Evolutionary conservation across 2,329 filamentous ascomycete species (phyloP), one percentile per base, ranked within the genome.

Genomic region (Sclerotinia minor): DNA sequence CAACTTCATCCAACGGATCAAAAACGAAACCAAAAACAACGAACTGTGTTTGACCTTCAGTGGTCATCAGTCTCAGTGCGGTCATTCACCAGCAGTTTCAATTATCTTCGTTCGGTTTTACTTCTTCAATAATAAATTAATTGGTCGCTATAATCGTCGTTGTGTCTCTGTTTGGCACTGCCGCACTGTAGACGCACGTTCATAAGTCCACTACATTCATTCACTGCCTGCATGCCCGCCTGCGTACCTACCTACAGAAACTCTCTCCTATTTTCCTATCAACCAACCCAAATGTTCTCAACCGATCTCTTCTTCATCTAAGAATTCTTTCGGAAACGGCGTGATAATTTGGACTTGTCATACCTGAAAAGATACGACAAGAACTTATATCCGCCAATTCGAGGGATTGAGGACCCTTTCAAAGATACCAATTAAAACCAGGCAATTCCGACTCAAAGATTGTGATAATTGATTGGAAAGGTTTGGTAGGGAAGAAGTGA

Each of bases 141-240:
- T 57, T 57, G 52, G 29, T 61, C 58, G 44, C 44, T 38, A 49
- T 15, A 49, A 49, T 61, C 44, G 44, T 44, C 44, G 58, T 61
- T 49, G 58, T 61, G 58, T 61, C 29, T 50, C 44, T 47, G 45
- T 50, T 50, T 61, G 58, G 13, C 63, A 65, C n/a, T 57, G 54
- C 68, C 65, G 67, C 49, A 55, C 45, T 64, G 54, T 58, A 67
- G 69, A 69, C 68, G 69, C 49, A 70, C 58, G 52, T 55, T 52
- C 63, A 69, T 67, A 29, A 60, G 58, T 67, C 65, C 69, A 65
- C 66, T 55, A 68, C 63, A 61, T 50, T 50, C 58, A 61, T 32
- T 32, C 32, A 32, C 32, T 32, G 32, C 32, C 58, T 35, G 49
- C 24, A 15, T 49, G 17, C 58, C n/a, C 11, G 29, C 29, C 32